Evolutionary conservation across 805 yeast species (phyloP), one percentile per base, ranked within the genome.

Genomic region (Suhomyces sp.): DNA sequence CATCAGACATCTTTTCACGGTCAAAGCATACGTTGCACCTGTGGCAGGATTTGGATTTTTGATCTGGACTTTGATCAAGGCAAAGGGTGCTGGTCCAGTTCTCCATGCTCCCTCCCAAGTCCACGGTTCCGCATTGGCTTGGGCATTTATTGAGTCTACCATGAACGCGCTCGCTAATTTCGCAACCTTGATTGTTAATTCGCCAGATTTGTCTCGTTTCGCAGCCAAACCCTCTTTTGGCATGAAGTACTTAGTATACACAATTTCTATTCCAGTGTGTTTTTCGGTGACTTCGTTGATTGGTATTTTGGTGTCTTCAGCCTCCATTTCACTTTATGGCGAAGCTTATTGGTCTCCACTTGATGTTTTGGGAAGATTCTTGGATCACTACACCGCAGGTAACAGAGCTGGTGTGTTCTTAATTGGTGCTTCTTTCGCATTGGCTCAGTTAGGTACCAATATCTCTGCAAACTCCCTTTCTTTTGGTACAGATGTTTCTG

Each of bases 201-300:
- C 94, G 13, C 96, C 97, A 1, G 97, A 90, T 74, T 90, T 90
- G 69, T 80, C 96, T 24, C 82, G 97, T 69, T 86, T 90, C 71
- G 87, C 96, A 8, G 80, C 77, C 57, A 70, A 65, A 53, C 73
- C 76, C 8, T 62, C 74, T 5, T 71, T 70, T 51, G 59, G 69
- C 38, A 68, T 74, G 66, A 74, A 73, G 56, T 73, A 73, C 52
- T 56, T 72, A 48, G 77, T 73, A 17, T 73, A 73, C 60, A 84
- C 82, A 22, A 62, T 87, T 40, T 76, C 93, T 2, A 83, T 91
- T 56, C 96, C 97, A 35, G 54, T 87, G 19, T 81, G 89, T 60
- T 90, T 89, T 70, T 86, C 91, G 4, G 62, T 90, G 54, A 90
- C 96, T 33, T 86, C 96, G 4, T 77, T 91, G 59, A 85, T 91